These are phyloP conservation scores for Saccharomyces hybrid DNA, from an alignment of 1,139 yeast species.

Conservation along the genomic window DNA sequence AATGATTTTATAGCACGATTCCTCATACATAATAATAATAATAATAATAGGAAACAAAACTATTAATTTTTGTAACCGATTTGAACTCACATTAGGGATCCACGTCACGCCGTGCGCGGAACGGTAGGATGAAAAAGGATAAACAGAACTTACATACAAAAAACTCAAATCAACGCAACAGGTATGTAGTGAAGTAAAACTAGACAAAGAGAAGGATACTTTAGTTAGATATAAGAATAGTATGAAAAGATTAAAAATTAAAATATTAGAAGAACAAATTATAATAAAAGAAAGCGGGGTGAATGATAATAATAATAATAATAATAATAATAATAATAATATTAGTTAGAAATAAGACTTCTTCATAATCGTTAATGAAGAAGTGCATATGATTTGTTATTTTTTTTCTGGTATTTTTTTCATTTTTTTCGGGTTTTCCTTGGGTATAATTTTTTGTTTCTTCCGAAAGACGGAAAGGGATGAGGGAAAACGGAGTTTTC, in stretches of 20 bases:
- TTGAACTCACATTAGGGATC: background rate
- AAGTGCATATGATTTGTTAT: background rate
- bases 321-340: slow-evolving; percentile 1
- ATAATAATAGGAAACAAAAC: too few species aligned
- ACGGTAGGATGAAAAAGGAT: background rate
- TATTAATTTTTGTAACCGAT: background rate
- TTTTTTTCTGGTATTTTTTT: background rate
- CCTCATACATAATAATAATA: background rate
- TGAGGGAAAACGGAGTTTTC: background rate
- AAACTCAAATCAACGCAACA: background rate
- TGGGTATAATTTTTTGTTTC: background rate
- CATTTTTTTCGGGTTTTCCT: background rate
- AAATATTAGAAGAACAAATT: background rate
- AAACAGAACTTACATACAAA: background rate
- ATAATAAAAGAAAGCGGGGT: background rate
- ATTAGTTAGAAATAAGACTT: background rate
- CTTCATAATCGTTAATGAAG: background rate
- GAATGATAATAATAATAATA: background rate
- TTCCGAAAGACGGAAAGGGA: background rate
- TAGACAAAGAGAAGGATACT: background rate
- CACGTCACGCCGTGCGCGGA: background rate
- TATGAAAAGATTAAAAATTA: slow-evolving; percentile 1
- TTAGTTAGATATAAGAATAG: background rate
- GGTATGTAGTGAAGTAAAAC: background rate
- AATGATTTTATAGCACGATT: background rate